Evolutionary conservation across 163 green algal species (phyloP), one percentile per base, ranked within the genome.

Genomic region (Trebouxiophyceae sp.): DNA sequence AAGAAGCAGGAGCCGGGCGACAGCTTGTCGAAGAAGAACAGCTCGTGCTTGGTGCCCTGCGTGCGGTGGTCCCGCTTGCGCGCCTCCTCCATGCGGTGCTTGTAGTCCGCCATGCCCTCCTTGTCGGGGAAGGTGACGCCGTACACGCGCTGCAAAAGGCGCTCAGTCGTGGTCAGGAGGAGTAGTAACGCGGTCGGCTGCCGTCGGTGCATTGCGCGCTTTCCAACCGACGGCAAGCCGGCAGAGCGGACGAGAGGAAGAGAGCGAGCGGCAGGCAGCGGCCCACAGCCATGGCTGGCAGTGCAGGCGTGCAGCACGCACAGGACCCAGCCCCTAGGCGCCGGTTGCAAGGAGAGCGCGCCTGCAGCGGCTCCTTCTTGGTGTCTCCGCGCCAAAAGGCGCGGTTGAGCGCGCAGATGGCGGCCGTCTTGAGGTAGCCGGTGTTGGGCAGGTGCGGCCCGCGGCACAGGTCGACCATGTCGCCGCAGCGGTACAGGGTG

Each of bases 11-110:
- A 88, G 62, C 90, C 90, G 2, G 86, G 95, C 23, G 84, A 95
- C 23, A 97, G 75, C 3, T 64, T 75, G 82, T 98, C 75, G 88
- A 98, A 97, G 81, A 98, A 97, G 85, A 98, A 97, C 33, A 99
- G 85, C 69, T 98, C 74, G 65, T 91, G 82, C 68, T 90, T 71
- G 23, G 84, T 82, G 46, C 93, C 93, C 54, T 98, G 44, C 27
- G 87, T 72, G 50, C 92, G 84, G 77, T 99, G 93, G 80, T 99
- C 93, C 32, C 93, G 85, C 83, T 96, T 97, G 85, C 98, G 98
- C 50, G 93, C 93, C 84, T 99, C 92, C 75, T 95, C 92, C 33
- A 97, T 92, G 56, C 91, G 77, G 65, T 89, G 86, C 81, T 96
- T 75, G 80, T 98, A 98, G 58, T 96, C 90, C 74, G 95, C 93